These are phyloP conservation scores for Kwoniella pini DNA, from an alignment of 768 basidiomycete genomes.

Conservation along the genomic window DNA sequence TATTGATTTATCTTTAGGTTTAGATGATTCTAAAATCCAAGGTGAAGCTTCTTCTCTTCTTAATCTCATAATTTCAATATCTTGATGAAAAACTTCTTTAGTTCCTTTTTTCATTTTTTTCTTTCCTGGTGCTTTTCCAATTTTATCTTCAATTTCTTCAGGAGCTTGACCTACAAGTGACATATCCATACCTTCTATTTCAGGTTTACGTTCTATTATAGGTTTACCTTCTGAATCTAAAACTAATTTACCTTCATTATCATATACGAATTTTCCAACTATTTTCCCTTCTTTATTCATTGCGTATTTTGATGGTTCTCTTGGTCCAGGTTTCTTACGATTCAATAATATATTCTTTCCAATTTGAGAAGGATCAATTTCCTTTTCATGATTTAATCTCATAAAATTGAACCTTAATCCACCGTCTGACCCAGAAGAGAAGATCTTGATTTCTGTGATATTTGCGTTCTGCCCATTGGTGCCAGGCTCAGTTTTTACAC, in stretches of 20 bases:
- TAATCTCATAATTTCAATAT: slow-evolving; percentile 41
- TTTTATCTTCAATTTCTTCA: slow-evolving; percentile 11
- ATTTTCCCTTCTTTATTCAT: slow-evolving; percentile 35
- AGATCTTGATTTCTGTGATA: slow-evolving; percentile 41
- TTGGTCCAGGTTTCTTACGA: slow-evolving; percentile 43
- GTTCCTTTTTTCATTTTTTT: slow-evolving; percentile 26
- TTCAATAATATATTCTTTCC: slow-evolving; percentile 33
- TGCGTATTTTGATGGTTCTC: slow-evolving; percentile 29
- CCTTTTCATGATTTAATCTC: slow-evolving; percentile 32
- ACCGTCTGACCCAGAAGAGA: slow-evolving; percentile 23
- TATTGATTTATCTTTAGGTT: slow-evolving; percentile 6
- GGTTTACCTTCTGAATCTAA: slow-evolving; percentile 38
- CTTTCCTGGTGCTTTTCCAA: slow-evolving; percentile 16
- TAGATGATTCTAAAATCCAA: slow-evolving; percentile 42
- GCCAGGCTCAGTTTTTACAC: slow-evolving; percentile 17
- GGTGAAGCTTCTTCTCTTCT: slow-evolving; percentile 43
- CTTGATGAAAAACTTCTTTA: slow-evolving; percentile 45
- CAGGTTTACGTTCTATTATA: slow-evolving; percentile 29
- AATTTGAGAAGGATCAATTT: slow-evolving; percentile 31
- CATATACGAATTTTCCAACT: slow-evolving; percentile 41
- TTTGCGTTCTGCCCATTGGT: slow-evolving; percentile 10
- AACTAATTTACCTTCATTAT: slow-evolving; percentile 38
- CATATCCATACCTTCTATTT: slow-evolving; percentile 32
- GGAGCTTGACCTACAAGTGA: slow-evolving; percentile 34
- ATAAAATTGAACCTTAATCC: slow-evolving; percentile 41